These are phyloP conservation scores for Magnolia changhungtana DNA, from an alignment of 164 flowering plant species.

Conservation along the genomic window DNA sequence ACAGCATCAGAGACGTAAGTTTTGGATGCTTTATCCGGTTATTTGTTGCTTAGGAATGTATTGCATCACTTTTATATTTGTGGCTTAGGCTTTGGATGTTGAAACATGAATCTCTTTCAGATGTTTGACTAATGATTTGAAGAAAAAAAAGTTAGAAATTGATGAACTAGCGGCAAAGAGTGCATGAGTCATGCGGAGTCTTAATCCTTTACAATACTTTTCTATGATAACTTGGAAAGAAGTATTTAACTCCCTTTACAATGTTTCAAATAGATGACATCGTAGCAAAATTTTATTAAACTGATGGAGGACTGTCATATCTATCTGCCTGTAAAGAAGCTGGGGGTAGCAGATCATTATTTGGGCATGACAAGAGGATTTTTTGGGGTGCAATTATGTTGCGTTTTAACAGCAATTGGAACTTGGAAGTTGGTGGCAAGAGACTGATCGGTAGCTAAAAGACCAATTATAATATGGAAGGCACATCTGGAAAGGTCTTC, in stretches of 20 bases:
- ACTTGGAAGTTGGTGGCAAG: no score
- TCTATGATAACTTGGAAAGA: neutral
- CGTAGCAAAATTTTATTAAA: no score
- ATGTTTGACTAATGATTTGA: neutral
- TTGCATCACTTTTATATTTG: neutral
- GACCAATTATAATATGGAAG: no score
- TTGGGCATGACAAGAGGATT: no score
- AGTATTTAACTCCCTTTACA: neutral
- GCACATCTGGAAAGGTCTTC: no score
- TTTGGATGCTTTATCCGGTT: neutral
- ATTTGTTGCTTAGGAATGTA: neutral
- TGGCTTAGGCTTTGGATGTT: neutral
- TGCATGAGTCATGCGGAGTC: neutral
- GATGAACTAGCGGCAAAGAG: neutral
- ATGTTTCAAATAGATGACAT: neutral
- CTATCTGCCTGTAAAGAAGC: no score
- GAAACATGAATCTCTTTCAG: neutral
- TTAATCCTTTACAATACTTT: neutral
- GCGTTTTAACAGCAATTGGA: no score
- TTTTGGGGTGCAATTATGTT: no score
- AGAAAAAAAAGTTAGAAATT: neutral
- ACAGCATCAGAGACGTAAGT: constrained; percentile 91
- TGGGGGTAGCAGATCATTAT: no score
- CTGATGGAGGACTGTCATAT: no score
- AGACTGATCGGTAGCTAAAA: no score